phyloP scores from a whole-genome alignment of 768 basidiomycete genomes.

The Boletus patriciae region DNA sequence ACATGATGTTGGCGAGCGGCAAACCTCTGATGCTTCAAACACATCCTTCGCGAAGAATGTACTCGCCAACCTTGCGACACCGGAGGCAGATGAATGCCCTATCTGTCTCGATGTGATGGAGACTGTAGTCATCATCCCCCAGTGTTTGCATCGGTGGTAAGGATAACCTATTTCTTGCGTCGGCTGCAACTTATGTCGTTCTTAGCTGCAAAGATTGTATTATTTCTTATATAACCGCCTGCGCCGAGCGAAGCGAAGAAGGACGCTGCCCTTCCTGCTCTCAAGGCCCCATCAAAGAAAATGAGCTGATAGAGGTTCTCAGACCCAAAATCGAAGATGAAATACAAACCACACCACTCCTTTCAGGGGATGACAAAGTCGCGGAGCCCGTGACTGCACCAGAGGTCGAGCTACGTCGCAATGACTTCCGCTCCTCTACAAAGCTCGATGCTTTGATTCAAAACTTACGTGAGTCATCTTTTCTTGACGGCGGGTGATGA shows the following conservation, averaged over 20 bases:
- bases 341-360: not conserved
- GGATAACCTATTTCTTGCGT: not conserved
- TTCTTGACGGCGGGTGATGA: not conserved
- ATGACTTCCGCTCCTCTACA: slow-evolving; percentile 87
- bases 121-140: slow-evolving; percentile 63
- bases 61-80: slow-evolving; percentile 52
- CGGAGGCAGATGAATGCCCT: slow-evolving; percentile 69
- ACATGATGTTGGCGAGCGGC: slow-evolving; percentile 46
- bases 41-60: slow-evolving; percentile 63
- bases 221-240: slow-evolving; percentile 64
- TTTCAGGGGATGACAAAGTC: slow-evolving; percentile 15
- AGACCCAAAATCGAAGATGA: slow-evolving; percentile 27
- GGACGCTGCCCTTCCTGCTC: slow-evolving; percentile 81
- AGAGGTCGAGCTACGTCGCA: slow-evolving; percentile 62
- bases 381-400: slow-evolving; percentile 33
- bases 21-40: slow-evolving; percentile 27
- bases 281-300: slow-evolving; percentile 63
- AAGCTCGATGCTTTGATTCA: slow-evolving; percentile 83
- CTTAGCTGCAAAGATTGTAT: slow-evolving; percentile 90
- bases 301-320: slow-evolving; percentile 64
- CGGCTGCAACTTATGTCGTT: not conserved
- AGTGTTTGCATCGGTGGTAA: slow-evolving; percentile 77
- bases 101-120: slow-evolving; percentile 83
- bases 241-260: slow-evolving; percentile 67
- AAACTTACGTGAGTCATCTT: slow-evolving; percentile 57